Base-by-base conservation (phyloP, 176 grass and related monocot species). In the Raddia distichophylla region DNA sequence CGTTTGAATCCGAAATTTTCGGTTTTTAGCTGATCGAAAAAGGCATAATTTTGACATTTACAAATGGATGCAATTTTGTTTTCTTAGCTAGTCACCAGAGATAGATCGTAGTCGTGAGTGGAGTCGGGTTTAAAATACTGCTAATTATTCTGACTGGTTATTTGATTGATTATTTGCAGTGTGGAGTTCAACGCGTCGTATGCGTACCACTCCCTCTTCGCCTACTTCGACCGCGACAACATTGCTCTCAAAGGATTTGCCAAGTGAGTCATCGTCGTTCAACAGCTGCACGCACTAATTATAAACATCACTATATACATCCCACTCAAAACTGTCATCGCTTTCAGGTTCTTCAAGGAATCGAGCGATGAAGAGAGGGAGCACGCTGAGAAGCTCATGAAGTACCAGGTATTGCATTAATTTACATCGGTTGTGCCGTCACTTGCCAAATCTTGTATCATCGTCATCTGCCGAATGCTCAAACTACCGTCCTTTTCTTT, bases 141-240 rank as follows among this genome's bases (percentile, higher is more conserved):
- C 3, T 3, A 40, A 40, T 40, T 40, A 13, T 67, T 72, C 8
- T 3, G 11, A 7, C 86, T 85, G 37, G 4, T 40, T 40, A 40
- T 3, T 40, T 40, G 51, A 7, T 88, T 85, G 37, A 40, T 40
- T 40, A 40, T 3, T 40, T 40, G 51, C 92, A 98, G 95, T 86
- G 92, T 98, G 70, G 92, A 98, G 47, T 93, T 82, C 76, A 98
- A 98, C 16, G 92, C 88, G 3, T 98, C 95, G 0, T 98, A 98
- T 62, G 95, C 90, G 0, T 98, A 95, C 78, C 95, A 98, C 86
- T 86, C 95, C 37, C 85, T 98, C 50, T 98, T 95, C 65, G 92
- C 92, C 40, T 98, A 94, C 84, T 98, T 98, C 1, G 95, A 95
- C 53, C 92, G 95, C 0, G 95, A 98, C 70, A 91, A 98, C 70